Conservation (phyloP, 108 stramenopile species). For the Aurantiochytrium sp. region DNA sequence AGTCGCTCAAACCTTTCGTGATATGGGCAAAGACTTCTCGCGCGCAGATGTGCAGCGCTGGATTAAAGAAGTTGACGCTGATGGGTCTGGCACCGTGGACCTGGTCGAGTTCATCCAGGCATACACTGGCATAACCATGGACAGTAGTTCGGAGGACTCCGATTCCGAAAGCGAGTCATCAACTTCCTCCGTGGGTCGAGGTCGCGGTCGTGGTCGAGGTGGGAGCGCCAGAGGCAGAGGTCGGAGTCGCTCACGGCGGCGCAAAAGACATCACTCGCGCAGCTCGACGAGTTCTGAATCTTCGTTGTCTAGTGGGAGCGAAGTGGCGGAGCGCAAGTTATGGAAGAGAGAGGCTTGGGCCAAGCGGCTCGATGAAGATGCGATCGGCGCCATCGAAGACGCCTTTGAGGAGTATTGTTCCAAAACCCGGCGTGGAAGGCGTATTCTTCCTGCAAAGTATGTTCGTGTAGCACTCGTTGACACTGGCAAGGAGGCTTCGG, state of each 20-base stretch:
- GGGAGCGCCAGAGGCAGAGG: not conserved
- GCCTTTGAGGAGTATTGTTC: not conserved
- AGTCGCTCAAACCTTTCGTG: not conserved
- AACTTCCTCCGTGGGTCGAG: not conserved
- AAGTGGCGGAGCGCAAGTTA: not conserved
- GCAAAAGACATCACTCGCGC: not conserved
- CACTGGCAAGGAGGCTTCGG: not conserved
- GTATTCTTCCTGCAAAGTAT: not conserved
- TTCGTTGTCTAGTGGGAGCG: not conserved
- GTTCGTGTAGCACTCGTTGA: not conserved
- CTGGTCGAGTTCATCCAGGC: constrained; percentile 21
- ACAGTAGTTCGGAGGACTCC: not conserved
- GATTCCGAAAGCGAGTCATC: not conserved
- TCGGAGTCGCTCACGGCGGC: not conserved
- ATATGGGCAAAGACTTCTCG: not conserved
- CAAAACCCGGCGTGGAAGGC: not conserved
- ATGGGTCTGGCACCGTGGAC: constrained; percentile 16
- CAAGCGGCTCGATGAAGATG: not conserved
- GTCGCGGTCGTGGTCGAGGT: not conserved
- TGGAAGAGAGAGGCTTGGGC: constrained; percentile 5
- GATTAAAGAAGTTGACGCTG: constrained; percentile 16
- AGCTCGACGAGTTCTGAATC: not conserved
- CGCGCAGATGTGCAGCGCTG: not conserved
- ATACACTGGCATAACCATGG: not conserved
- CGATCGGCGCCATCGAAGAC: not conserved